A percentile compares a stretch with the other conserved stretches of the same genome.
phyloP scores from a whole-genome alignment of 2,329 filamentous ascomycete genomes.

The Sporothrix sp. region DNA sequence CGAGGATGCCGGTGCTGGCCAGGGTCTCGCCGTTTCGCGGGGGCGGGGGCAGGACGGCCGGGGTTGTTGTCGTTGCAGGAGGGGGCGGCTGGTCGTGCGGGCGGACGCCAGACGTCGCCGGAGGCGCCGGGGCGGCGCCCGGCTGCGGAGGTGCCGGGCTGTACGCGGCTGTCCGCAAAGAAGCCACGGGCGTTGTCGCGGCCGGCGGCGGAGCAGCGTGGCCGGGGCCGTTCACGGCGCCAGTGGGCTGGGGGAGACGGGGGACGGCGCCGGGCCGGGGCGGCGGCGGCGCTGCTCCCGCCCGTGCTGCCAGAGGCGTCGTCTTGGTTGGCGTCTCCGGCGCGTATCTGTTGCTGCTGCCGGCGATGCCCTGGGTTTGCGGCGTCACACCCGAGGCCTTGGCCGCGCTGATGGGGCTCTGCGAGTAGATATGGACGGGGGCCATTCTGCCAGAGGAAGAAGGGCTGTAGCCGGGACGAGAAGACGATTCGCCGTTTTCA shows the following conservation, averaged over 20 bases:
- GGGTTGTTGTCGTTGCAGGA: constrained; percentile 16
- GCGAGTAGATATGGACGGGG: constrained; percentile 49
- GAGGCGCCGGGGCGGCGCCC: constrained; percentile 41
- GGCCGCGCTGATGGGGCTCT: constrained; percentile 48
- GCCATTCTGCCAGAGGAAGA: constrained; percentile 36
- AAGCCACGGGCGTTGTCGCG: constrained; percentile 19
- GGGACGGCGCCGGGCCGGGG: constrained; percentile 40
- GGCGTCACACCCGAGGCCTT: constrained; percentile 43
- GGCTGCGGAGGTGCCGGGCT: constrained; percentile 48
- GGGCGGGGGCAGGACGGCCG: constrained; percentile 18
- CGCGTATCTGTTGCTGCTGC: constrained; percentile 17
- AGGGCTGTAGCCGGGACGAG: too few relatives aligned
- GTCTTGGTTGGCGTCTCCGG: constrained; percentile 11
- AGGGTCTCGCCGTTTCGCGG: constrained; percentile 20
- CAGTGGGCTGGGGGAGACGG: constrained; percentile 35
- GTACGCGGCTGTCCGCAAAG: constrained; percentile 21
- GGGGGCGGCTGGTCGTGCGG: constrained; percentile 31
- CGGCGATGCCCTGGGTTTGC: constrained; percentile 26
- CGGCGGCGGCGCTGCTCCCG: constrained; percentile 29
- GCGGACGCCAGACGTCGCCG: constrained; percentile 18
- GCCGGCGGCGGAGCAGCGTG: constrained; percentile 36
- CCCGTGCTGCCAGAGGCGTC: constrained; percentile 10
- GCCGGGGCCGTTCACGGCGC: constrained; percentile 24
- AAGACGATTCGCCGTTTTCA: too few relatives aligned
- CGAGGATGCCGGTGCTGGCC: neutral